Base-by-base conservation (phyloP, 176 grass and related monocot genomes). In the Phoenix dactylifera region DNA sequence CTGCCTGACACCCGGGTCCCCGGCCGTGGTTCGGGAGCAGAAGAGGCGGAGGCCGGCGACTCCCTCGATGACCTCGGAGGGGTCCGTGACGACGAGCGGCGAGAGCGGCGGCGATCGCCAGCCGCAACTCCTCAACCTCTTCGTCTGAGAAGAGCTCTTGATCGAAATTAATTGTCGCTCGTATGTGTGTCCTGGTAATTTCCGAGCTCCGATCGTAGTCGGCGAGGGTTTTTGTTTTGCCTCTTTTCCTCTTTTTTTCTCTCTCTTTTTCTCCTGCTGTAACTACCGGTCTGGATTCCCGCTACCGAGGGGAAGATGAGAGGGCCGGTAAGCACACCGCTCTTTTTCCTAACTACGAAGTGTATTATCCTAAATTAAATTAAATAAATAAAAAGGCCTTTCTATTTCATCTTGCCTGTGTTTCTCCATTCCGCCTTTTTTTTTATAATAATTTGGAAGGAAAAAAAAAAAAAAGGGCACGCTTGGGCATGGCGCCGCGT, bases 11-110 rank as follows among this genome's bases (percentile, higher is more conserved):
- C 77, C 79, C 55, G 39, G 55, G 6, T 78, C 67, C 16, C 18
- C 68, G 6, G 56, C 66, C 18, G 51, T 39, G 32, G 6, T 5
- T 3, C 55, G 22, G 9, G 71, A 72, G 17, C 57, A 80, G 24
- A 70, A 50, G 50, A 19, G 52, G 4, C 58, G 55, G 32, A 57
- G 80, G 6, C 72, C 64, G 18, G 82, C 57, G n/a, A 86, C 94
- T 63, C 88, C 88, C 32, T 98, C 94, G 18, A 75, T 74, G 74
- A 82, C 80, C 76, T 98, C 94, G 3, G 85, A 82, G 49, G 76
- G 70, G 1, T 98, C 94, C 51, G 85, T 98, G 39, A 98, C 79
- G 26, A 91, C 84, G 17, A 74, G 26, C 16, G 58, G 60, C 54
- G 49, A 57, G 17, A 71, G 54, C 26, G 66, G 62, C n/a, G 44